phyloP scores from a whole-genome alignment of 1,284 basidiomycete species.

The Austroboletus rostrupii region DNA sequence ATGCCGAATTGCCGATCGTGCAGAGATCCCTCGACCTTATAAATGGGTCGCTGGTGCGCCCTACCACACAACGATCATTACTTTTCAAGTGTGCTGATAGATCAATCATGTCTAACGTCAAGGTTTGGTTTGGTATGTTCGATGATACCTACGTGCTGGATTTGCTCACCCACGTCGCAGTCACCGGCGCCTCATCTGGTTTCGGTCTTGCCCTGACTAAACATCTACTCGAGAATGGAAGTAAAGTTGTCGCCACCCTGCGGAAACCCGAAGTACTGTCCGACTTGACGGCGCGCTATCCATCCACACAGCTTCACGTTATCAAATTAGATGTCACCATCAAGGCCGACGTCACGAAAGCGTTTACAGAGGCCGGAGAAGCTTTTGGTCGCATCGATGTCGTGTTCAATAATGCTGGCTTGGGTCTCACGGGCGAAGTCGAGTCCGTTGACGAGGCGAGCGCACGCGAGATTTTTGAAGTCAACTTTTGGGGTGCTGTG shows the following conservation, averaged over 20 bases:
- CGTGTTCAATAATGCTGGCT: neutral
- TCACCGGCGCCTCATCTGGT: conserved; percentile 9
- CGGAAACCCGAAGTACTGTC: neutral
- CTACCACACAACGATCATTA: no score
- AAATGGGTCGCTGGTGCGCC: no score
- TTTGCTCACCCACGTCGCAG: neutral
- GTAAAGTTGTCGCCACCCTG: conserved; percentile 16
- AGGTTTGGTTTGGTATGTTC: neutral
- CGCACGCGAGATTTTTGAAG: conserved; percentile 28
- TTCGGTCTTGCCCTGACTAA: conserved; percentile 9
- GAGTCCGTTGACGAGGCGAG: conserved; percentile 17
- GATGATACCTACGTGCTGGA: neutral
- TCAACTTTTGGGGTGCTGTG: conserved; percentile 31
- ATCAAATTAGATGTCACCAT: conserved; percentile 36
- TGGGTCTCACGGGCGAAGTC: conserved; percentile 2
- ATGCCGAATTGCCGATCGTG: no score
- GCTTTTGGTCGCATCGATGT: neutral
- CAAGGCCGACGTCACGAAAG: neutral
- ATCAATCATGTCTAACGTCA: neutral
- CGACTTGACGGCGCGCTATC: neutral
- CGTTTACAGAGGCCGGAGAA: neutral
- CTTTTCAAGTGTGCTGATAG: no score
- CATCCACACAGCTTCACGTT: conserved; percentile 30
- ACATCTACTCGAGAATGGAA: conserved; percentile 20
- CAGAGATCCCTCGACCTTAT: no score